These are phyloP conservation scores for Rosa hybrid DNA, from an alignment of 331 rosid species.

Conservation along the genomic window DNA sequence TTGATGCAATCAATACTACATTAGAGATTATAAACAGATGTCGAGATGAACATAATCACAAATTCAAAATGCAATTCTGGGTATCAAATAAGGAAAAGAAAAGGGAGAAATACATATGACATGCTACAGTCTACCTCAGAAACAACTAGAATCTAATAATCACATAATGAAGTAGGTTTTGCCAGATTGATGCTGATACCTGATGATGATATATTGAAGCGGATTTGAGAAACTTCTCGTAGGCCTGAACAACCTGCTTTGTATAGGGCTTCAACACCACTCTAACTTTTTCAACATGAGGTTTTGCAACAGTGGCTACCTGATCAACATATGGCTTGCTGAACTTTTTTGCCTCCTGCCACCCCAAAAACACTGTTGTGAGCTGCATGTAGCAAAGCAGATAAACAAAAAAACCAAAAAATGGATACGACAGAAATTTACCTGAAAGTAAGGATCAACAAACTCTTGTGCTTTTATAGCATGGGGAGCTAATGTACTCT, in stretches of 20 bases:
- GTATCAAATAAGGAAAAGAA: not conserved
- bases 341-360: constrained; percentile 73
- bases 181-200: constrained; percentile 41
- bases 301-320: constrained; percentile 66
- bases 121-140: not conserved
- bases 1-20: not conserved
- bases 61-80: not conserved
- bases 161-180: not conserved
- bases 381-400: constrained; percentile 26
- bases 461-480: constrained; percentile 52
- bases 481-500: constrained; percentile 63
- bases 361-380: constrained; percentile 26
- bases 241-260: constrained; percentile 51
- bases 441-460: constrained; percentile 81
- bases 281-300: constrained; percentile 71
- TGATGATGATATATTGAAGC: constrained; percentile 73
- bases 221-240: constrained; percentile 69
- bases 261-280: constrained; percentile 74
- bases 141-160: not conserved
- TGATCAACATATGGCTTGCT: constrained; percentile 87
- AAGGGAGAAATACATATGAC: not conserved
- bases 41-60: not conserved
- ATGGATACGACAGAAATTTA: constrained; percentile 14
- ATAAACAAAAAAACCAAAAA: constrained; percentile 7
- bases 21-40: not conserved